Percentiles rank a stretch among this genome's conserved stretches.
Evolutionary conservation across 768 basidiomycete genomes (phyloP).

Genomic region (Pisolithus sp.): DNA sequence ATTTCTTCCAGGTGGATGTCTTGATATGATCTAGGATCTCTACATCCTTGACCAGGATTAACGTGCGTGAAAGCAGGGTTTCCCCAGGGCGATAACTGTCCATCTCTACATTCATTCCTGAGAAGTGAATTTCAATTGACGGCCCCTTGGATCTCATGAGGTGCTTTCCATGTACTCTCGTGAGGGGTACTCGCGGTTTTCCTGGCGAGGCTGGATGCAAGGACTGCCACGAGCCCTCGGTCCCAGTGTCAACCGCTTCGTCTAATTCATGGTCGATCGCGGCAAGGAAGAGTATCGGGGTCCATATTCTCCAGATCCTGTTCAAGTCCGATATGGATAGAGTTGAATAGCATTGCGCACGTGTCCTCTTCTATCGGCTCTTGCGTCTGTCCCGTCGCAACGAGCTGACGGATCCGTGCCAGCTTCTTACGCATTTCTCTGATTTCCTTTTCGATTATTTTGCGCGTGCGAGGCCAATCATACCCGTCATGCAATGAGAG

Average conservation of each 20-base stretch:
- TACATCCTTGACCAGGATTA: conserved; percentile 62
- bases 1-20: conserved; percentile 98
- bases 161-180: conserved; percentile 48
- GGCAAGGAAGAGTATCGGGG: conserved; percentile 68
- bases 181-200: conserved; percentile 25
- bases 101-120: conserved; percentile 56
- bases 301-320: conserved; percentile 71
- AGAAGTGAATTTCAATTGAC: conserved; percentile 79
- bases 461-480: conserved; percentile 86
- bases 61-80: conserved; percentile 55
- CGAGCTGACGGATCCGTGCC: conserved; percentile 84
- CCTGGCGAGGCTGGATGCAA: conserved; percentile 50
- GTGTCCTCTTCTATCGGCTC: conserved; percentile 70
- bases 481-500: conserved; percentile 88
- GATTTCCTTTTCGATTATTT: conserved; percentile 79
- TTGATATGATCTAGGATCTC: conserved; percentile 97
- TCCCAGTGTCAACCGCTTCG: conserved; percentile 66
- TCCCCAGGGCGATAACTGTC: conserved; percentile 56
- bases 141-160: conserved; percentile 70
- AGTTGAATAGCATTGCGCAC: conserved; percentile 83
- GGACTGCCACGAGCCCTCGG: conserved; percentile 88
- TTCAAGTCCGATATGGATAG: conserved; percentile 87
- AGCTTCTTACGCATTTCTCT: conserved; percentile 82
- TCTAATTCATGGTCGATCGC: conserved; percentile 90
- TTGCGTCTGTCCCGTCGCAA: conserved; percentile 83